Evolutionary conservation across 2,329 filamentous ascomycete species (phyloP).

Genomic region (Aspergillus pseudoterreus): DNA sequence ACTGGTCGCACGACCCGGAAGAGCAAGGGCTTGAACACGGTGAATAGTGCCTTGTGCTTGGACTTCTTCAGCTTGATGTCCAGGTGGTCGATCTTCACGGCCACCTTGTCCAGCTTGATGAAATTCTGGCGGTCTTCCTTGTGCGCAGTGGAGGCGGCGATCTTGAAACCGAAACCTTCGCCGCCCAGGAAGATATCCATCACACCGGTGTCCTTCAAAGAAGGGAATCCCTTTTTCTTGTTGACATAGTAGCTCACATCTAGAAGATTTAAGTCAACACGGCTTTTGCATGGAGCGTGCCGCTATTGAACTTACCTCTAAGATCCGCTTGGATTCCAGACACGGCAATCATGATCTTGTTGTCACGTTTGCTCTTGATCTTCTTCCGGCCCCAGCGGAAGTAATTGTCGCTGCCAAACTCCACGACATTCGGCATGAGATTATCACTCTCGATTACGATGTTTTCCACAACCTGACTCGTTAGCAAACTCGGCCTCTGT

Average conservation of each 20-base stretch:
- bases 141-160: slow-evolving; percentile 79
- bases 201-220: slow-evolving; percentile 80
- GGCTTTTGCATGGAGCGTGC: neutral
- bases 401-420: slow-evolving; percentile 89
- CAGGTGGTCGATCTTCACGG: slow-evolving; percentile 76
- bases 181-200: slow-evolving; percentile 85
- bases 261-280: slow-evolving; percentile 15
- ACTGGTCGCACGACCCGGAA: slow-evolving; percentile 79
- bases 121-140: slow-evolving; percentile 74
- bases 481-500: neutral
- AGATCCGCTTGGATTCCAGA: slow-evolving; percentile 92
- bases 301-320: slow-evolving; percentile 35
- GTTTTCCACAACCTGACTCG: slow-evolving; percentile 72
- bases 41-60: slow-evolving; percentile 88
- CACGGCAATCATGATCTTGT: slow-evolving; percentile 78
- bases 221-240: slow-evolving; percentile 89
- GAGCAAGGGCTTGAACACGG: slow-evolving; percentile 79
- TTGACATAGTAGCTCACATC: slow-evolving; percentile 95
- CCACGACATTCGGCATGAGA: slow-evolving; percentile 86
- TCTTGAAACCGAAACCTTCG: slow-evolving; percentile 84
- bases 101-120: slow-evolving; percentile 90
- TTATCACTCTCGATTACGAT: slow-evolving; percentile 95
- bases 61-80: slow-evolving; percentile 91
- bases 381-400: slow-evolving; percentile 93
- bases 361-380: slow-evolving; percentile 73